Base-by-base conservation (phyloP, 495 filamentous ascomycete species). In the Cryomyces minteri region DNA sequence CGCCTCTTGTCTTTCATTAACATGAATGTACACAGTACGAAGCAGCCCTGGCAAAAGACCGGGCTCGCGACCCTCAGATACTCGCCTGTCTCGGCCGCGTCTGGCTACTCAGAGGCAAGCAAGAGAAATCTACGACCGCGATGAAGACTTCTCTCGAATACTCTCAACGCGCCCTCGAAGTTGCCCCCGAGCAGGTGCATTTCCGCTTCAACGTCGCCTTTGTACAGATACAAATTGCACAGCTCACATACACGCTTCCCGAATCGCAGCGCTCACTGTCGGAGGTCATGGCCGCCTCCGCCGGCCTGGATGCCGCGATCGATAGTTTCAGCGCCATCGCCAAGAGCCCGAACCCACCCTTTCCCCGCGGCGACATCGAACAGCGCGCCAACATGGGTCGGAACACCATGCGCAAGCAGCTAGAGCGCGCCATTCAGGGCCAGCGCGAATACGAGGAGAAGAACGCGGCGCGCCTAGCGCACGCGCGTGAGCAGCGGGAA, bases 141-240 rank as follows among this genome's bases (percentile, higher is more conserved):
- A 88, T 93, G 69, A 85, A 85, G 57, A 82, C 72, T 9, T 76
- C 86, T 5, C 67, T 96, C n/a, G 79, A 86, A 31, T 93, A 86
- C 56, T 86, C 90, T 4, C 74, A 82, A 52, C 82, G 72, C 63
- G 86, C 88, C 14, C 73, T 88, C 31, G 72, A 75, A 38, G 68
- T 83, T 37, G 76, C 82, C 0, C 83, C 86, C 1, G 82, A 88
- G 14, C 83, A 92, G 53, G 67, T 85, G 6, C 84, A 94, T 62
- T 82, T 90, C 56, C 80, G 88, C 57, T 98, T 98, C 73, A 98
- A 98, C 58, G 83, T 98, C 11, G 90, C 90, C 25, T 98, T 94
- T 51, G 85, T 95, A 12, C 88, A 96, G 56, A 86, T 93, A 49
- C 86, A 94, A 58, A 74, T 95, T 43, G 88, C 88, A 32, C 77